Base-by-base conservation (phyloP, 192 early-diverging fungal species). In the Mycoemilia scoparia region DNA sequence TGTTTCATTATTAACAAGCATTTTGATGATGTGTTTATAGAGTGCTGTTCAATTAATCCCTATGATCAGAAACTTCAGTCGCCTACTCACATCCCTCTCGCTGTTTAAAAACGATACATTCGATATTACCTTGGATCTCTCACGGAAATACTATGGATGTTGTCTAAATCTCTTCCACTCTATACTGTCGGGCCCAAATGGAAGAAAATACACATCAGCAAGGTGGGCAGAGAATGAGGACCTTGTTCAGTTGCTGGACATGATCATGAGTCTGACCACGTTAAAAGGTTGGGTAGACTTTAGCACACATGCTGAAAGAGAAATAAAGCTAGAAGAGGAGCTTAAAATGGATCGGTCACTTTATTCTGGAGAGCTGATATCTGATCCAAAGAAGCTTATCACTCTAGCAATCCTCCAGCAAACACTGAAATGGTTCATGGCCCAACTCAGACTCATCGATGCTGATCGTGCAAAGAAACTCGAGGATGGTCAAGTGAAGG, bases 331-430 rank as follows among this genome's bases (percentile, higher is more conserved):
- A 25, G 82, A 89, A 45, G 54, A 80, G 54, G 68, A 66, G 8
- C 61, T 89, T 13, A 89, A 88, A 42, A 60, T 71, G 0, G 84
- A 85, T 36, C 54, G 86, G 14, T 74, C 76, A 2, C 66, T 95
- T 18, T 61, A 77, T 31, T 46, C 69, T 8, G 65, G 68, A 38
- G 87, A 95, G 44, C 66, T 95, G 2, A 64, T 95, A n/a, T 74
- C 88, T 31, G 89, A 95, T 24, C 51, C 55, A 13, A 81, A 78
- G 39, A 84, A 66, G 32, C 39, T 95, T 21, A 69, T 73, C 36
- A 45, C 66, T 2, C 32, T 89, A 9, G 82, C 77, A 2, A 66
- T 71, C 39, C 60, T 89, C 45, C 79, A 87, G 49, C 76, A 87
- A 32, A 83, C 78, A 28, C 60, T 91, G 39, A 85, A 87, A 47